Evolutionary conservation across 306 rosid species (phyloP), one percentile per base, ranked within the genome.

Genomic region (Begonia loranthoides): DNA sequence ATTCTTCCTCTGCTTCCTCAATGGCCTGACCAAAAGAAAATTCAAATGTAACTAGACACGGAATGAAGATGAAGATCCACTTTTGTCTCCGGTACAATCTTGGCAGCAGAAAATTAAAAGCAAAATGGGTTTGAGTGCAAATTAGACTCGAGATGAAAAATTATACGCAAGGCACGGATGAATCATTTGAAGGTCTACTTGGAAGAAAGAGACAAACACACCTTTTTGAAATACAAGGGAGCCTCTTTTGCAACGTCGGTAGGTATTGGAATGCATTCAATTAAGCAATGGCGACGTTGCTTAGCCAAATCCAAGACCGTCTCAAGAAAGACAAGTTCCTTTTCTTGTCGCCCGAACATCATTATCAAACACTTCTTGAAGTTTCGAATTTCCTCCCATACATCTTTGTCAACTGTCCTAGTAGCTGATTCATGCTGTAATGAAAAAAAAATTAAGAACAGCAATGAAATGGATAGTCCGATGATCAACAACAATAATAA

Each of bases 321-420:
- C 73, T 85, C 92, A 40, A 90, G 97, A 70, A 90, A 90, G 49
- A 90, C 85, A 0, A 74, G 85, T 10, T 90, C 95, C 73, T 78
- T 82, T 66, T 78, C 95, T 76, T 90, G 90, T 73, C 79, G 66
- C 13, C 83, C 81, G 65, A 85, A 90, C 95, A 90, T 85, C 87
- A 85, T 82, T 55, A 90, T 79, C 34, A 90, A 85, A 66, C 97
- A 85, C 68, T 90, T 90, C 76, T 80, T 90, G 83, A 85, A 90
- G 66, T 90, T 90, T 53, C 92, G 71, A 64, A 90, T 78, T 78
- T 90, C 97, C 58, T 52, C 72, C 97, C 95, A 90, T 51, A 74
- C 77, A 13, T 74, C 56, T 17, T 82, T 86, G 19, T 90, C 97
- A 49, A 80, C 83, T 8, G 67, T 70, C 69, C 95, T 85, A 2